Evolutionary conservation across 169 alveolate species (phyloP), one percentile per base, ranked within the genome.

Genomic region (Plasmodium adleri): DNA sequence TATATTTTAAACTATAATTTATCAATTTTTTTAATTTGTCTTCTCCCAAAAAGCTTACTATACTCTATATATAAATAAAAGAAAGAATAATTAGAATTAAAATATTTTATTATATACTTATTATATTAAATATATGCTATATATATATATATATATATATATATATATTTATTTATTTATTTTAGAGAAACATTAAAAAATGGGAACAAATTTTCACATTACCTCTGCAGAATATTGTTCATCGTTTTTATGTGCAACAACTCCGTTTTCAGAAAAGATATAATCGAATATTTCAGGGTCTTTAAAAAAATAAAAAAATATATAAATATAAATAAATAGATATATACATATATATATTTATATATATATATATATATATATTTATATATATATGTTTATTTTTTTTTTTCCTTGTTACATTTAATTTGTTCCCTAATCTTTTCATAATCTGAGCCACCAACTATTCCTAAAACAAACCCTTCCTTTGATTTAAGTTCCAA

Each of bases 231-330:
- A 88, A 28, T 95, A 80, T 67, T 91, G 80, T 50, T 94, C 80
- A n/a, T 98, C 98, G 60, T 94, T 92, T 67, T 94, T 94, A 50
- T 95, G 74, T 32, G 96, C 96, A 39, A 96, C 95, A 17, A 96
- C 93, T 5, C 99, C 99, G 93, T 97, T 97, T 90, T 98, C 99
- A 12, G 96, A 78, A 72, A 98, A 98, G 10, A 93, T 76, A 76
- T 80, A 97, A 49, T 96, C 96, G 54, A 95, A 92, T 13, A 90
- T 52, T 67, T 93, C 80, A 5, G 91, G 91, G 52, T 83, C 91
- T 83, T 68, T 22, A 17, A 64, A 54, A 54, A 54, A 59, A 22
- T 10, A 59, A 43, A 59, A 28, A 74, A 59, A 32, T 13, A 52
- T 47, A 9, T 47, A 47, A 7, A 9, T 47, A 7, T 47, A 47